Evolutionary conservation across 805 yeast species (phyloP).

Genomic region (Saccharomycopsis sp.): DNA sequence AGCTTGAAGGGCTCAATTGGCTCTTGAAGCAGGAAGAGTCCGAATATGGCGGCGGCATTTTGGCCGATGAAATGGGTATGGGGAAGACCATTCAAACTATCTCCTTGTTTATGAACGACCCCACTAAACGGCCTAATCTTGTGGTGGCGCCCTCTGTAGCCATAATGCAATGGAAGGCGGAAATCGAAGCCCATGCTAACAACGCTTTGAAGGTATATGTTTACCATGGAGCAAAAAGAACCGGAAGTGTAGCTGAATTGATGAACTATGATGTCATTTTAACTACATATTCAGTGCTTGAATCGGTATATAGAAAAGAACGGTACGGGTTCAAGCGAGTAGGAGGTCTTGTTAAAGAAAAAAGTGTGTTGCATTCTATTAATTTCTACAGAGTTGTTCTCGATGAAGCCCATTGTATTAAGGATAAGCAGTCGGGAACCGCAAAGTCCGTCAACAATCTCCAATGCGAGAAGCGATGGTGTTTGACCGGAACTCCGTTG

Average conservation of each 20-base stretch:
- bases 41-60: slow-evolving; percentile 77
- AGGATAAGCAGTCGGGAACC: slow-evolving; percentile 89
- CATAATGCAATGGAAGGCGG: slow-evolving; percentile 94
- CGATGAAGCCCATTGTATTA: slow-evolving; percentile 97
- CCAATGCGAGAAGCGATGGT: slow-evolving; percentile 73
- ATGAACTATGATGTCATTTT: slow-evolving; percentile 65
- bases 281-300: slow-evolving; percentile 90
- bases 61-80: slow-evolving; percentile 99
- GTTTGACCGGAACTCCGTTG: slow-evolving; percentile 92
- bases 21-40: slow-evolving; percentile 73
- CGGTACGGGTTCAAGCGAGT: slow-evolving; percentile 76
- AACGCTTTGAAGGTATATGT: slow-evolving; percentile 61
- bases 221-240: slow-evolving; percentile 82
- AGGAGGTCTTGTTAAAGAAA: slow-evolving; percentile 63
- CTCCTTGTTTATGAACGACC: slow-evolving; percentile 71
- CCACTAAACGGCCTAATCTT: slow-evolving; percentile 62
- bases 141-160: slow-evolving; percentile 99
- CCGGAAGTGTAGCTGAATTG: slow-evolving; percentile 50
- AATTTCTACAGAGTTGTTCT: slow-evolving; percentile 79
- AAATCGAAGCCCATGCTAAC: slow-evolving; percentile 78
- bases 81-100: slow-evolving; percentile 98
- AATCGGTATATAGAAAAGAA: slow-evolving; percentile 79
- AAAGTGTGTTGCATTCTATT: slow-evolving; percentile 65
- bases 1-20: slow-evolving; percentile 92
- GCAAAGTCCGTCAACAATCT: slow-evolving; percentile 84